Base-by-base conservation (phyloP, 768 basidiomycete species). In the Lenzites betulinus region DNA sequence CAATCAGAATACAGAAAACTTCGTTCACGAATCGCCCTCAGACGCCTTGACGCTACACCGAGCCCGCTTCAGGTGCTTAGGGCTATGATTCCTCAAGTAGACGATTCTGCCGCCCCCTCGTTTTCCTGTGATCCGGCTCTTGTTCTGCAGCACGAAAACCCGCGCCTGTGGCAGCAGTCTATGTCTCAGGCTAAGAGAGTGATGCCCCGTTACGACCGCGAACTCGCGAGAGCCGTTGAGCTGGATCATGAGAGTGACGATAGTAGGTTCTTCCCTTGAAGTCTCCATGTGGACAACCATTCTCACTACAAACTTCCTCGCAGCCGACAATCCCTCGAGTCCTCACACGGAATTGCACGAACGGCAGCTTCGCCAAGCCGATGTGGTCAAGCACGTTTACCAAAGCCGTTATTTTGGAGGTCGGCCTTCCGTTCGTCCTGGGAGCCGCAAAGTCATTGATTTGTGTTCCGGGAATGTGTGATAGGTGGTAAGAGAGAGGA, bases 371-470 rank as follows among this genome's bases (percentile, higher is more conserved):
- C 30, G 25, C 8, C 53, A 56, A 3, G 46, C 64, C 1, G 54
- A 62, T 15, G 42, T 25, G 18, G 43, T 65, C 8, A 62, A 44
- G 25, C 38, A 30, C 26, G 20, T 25, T 3, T 62, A 59, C 38
- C 60, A 47, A 5, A 35, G 43, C 13, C 52, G 41, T 12, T 66
- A 66, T 39, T 66, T 66, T 44, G 65, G 65, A 60, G 61, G 65
- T 66, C 46, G 18, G 57, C 25, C 39, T 38, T 57, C 39, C 18
- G 25, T 25, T 44, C 57, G 15, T 49, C 42, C 47, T 15, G 43
- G 35, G 0, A 18, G 30, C 16, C 28, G 15, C 25, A 11, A 13
- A 9, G 33, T 60, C 22, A 59, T 48, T 63, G 53, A 55, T 58
- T 35, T 48, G 51, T 41, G 44, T 49, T n/a, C 39, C 15, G n/a